Evolutionary conservation across 495 filamentous ascomycete species (phyloP).

Genomic region (Xylaria scruposa): DNA sequence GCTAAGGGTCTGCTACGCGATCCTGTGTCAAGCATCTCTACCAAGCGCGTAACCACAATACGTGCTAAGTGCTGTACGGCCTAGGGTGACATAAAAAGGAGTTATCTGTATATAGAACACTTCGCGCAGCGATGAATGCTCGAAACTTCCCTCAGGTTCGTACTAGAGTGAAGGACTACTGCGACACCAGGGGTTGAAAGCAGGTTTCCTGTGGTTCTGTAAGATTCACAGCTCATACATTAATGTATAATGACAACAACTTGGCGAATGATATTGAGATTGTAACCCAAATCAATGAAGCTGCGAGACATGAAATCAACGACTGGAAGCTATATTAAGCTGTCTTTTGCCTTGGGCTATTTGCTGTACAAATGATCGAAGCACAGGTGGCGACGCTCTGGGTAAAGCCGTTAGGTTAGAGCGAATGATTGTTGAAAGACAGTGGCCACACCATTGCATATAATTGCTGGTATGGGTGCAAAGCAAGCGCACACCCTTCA

Average conservation of each 20-base stretch:
- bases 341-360: background rate
- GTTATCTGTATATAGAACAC: background rate
- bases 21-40: background rate
- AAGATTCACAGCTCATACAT: background rate
- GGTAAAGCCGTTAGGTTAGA: background rate
- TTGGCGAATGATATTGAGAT: background rate
- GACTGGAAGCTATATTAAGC: constrained; percentile 3
- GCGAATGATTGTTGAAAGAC: background rate
- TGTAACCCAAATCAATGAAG: background rate
- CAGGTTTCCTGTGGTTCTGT: background rate
- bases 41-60: background rate
- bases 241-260: background rate
- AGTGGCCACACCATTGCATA: background rate
- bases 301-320: background rate
- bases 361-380: constrained; percentile 5
- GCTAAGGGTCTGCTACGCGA: background rate
- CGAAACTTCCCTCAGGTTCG: background rate
- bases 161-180: background rate
- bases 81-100: background rate
- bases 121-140: background rate
- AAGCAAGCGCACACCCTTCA: constrained; percentile 8
- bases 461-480: background rate
- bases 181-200: background rate
- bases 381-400: constrained; percentile 12
- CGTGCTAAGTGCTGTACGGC: background rate